Conservation (phyloP, 192 early-diverging fungal species). For the Gaertneriomyces semiglobifer region DNA sequence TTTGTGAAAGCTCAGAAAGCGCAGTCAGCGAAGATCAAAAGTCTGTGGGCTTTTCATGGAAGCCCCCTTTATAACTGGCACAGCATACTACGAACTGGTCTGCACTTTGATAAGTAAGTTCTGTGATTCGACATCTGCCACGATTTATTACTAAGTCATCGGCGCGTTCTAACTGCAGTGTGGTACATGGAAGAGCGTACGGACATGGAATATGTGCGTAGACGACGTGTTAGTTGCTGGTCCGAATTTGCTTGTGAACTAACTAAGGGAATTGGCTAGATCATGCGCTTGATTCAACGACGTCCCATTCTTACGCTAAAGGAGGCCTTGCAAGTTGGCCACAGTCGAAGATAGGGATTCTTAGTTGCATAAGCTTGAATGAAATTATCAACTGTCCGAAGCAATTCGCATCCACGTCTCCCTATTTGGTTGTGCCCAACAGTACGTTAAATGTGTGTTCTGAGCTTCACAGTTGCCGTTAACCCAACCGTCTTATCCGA, state of each 20-base stretch:
- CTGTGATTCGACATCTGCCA: neutral
- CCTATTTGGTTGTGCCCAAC: constrained; percentile 36
- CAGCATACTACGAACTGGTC: constrained; percentile 41
- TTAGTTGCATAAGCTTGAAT: constrained; percentile 40
- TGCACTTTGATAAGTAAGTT: constrained; percentile 33
- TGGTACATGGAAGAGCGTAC: constrained; percentile 43
- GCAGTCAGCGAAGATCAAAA: constrained; percentile 15
- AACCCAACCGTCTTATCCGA: neutral
- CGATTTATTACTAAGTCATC: neutral
- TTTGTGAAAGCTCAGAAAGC: constrained; percentile 32
- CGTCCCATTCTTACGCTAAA: constrained; percentile 14
- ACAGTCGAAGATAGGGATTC: constrained; percentile 30
- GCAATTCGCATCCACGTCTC: constrained; percentile 35
- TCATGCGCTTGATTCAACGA: constrained; percentile 27
- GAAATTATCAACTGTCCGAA: constrained; percentile 45
- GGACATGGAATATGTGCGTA: constrained; percentile 43
- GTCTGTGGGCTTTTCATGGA: constrained; percentile 33
- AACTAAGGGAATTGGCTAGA: constrained; percentile 29
- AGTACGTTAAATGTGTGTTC: neutral
- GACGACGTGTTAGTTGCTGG: neutral
- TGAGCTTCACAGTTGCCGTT: neutral
- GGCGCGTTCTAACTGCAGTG: constrained; percentile 9
- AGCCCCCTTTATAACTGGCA: constrained; percentile 44
- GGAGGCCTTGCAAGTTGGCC: constrained; percentile 25
- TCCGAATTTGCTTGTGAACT: constrained; percentile 6